phyloP scores from a whole-genome alignment of 306 rosid genomes.

The Crotalaria pallida region DNA sequence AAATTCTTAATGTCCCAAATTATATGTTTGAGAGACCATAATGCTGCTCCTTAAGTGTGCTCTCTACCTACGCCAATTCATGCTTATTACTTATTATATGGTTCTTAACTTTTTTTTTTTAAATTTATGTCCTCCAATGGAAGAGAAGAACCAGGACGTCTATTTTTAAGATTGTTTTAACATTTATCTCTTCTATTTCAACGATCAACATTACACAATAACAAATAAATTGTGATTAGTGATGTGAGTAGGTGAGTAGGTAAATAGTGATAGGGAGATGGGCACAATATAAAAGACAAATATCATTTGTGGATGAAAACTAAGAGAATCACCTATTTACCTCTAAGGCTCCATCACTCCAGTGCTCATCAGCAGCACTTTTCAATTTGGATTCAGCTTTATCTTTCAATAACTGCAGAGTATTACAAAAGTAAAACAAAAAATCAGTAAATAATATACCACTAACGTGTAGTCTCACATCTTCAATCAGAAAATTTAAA shows the following conservation, averaged over 20 bases:
- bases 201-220: background rate
- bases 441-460: background rate
- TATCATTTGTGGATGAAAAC: background rate
- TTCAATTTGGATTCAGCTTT: slow-evolving; percentile 74
- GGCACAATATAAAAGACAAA: background rate
- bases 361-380: slow-evolving; percentile 87
- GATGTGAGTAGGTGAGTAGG: background rate
- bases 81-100: background rate
- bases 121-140: background rate
- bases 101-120: background rate
- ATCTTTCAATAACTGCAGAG: slow-evolving; percentile 66
- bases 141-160: background rate
- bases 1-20: background rate
- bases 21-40: background rate
- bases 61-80: background rate
- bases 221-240: background rate
- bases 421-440: background rate
- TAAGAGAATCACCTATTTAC: slow-evolving; percentile 32
- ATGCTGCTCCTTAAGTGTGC: background rate
- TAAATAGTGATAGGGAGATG: background rate
- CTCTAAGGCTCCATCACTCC: slow-evolving; percentile 99
- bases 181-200: background rate
- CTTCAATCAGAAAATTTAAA: slow-evolving; percentile 7
- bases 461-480: slow-evolving; percentile 14
- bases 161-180: background rate